Percentiles rank a stretch among this genome's conserved stretches.
Evolutionary conservation across 1,284 basidiomycete species (phyloP).

Genomic region (Papiliotrema terrestris): DNA sequence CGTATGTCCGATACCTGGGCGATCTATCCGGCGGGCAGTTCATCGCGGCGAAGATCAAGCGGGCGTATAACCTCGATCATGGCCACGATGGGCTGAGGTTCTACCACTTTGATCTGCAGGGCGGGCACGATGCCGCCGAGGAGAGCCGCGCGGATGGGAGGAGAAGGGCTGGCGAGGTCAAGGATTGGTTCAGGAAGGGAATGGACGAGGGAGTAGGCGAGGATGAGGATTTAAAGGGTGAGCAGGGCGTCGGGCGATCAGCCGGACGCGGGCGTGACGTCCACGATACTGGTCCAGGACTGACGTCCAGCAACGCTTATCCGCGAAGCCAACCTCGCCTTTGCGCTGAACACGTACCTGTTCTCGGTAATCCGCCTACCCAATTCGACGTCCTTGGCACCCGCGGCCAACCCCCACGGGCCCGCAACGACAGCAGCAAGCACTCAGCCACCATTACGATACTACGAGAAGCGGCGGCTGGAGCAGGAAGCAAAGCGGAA

Average conservation of each 20-base stretch:
- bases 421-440: neutral
- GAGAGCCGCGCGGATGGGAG: conserved; percentile 50
- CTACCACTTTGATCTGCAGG: conserved; percentile 64
- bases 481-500: conserved; percentile 7
- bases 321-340: conserved; percentile 65
- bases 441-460: conserved; percentile 8
- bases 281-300: no score
- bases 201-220: conserved; percentile 63
- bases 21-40: conserved; percentile 78
- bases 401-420: neutral
- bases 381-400: neutral
- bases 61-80: conserved; percentile 61
- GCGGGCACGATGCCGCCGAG: conserved; percentile 44
- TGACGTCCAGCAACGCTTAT: conserved; percentile 51
- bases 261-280: no score
- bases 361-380: conserved; percentile 55
- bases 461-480: conserved; percentile 17
- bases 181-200: conserved; percentile 69
- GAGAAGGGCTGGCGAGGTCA: conserved; percentile 61
- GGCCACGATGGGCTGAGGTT: conserved; percentile 59
- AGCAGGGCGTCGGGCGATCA: no score
- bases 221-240: conserved; percentile 57
- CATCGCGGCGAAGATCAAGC: conserved; percentile 61
- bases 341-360: conserved; percentile 64
- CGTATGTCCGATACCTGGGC: conserved; percentile 81